Evolutionary conservation across 805 yeast genomes (phyloP), one percentile per base, ranked within the genome.

Genomic region (Kuraishia capsulata): DNA sequence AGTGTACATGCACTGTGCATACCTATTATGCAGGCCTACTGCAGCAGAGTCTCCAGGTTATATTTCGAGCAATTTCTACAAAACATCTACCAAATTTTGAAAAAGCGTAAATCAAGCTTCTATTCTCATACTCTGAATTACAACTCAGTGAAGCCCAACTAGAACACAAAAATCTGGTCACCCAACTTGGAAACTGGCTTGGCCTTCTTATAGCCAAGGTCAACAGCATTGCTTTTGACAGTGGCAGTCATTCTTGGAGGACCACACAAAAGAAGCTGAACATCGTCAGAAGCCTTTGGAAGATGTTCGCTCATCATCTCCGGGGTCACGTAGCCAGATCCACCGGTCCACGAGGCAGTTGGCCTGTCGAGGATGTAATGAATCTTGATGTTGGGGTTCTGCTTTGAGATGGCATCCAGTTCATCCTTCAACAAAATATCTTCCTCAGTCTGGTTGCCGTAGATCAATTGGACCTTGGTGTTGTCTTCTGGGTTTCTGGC

Each of bases 171-270:
- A 28, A 87, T 81, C 65, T 85, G 90, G 63, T 89, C 96, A 42
- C 86, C 94, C 56, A 85, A 73, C 62, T 88, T 87, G 35, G 94
- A 79, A 33, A 89, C 84, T 4, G 95, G 92, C 62, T 78, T 82
- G 36, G 96, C 87, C 71, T 87, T 87, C 37, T 72, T 71, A 61
- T 62, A 89, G 13, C 96, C 96, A 49, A 88, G 69, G 32, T 64
- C 64, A 20, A 72, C 71, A 31, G 90, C 85, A 40, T 80, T 82
- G 65, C 77, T 85, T 69, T 87, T 89, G 58, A 85, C 72, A 43
- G 89, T 81, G 43, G 84, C 72, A 34, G 81, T 78, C 96, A 89
- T 84, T 44, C 90, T 88, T 43, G 95, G 94, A 35, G 97, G 97
- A 33, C 96, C 97, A 64, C 97, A 89, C 40, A 89, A 62, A 54